A percentile compares a stretch with the other conserved stretches of the same genome.
Conservation (phyloP, 2,329 filamentous ascomycete species). For the Botrytis medusae region DNA sequence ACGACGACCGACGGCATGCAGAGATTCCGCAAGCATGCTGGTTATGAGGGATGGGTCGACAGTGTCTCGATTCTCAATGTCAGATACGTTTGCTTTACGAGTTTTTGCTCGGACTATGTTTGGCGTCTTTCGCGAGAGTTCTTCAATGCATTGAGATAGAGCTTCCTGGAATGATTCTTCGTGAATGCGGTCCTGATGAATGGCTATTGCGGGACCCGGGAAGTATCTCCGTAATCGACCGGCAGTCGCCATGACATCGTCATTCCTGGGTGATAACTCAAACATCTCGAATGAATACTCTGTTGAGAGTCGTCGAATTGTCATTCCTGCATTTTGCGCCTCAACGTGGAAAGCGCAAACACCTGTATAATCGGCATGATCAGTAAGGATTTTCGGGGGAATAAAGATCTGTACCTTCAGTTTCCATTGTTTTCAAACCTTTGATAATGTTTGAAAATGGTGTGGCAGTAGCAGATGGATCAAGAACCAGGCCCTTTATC, state of each 20-base stretch:
- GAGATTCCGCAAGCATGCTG: conserved; percentile 48
- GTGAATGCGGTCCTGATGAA: background rate
- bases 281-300: conserved; percentile 44
- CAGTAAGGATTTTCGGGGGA: background rate
- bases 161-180: conserved; percentile 28
- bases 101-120: conserved; percentile 16
- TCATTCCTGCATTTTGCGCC: conserved; percentile 49
- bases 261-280: conserved; percentile 47
- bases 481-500: background rate
- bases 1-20: conserved; percentile 44
- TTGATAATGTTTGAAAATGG: background rate
- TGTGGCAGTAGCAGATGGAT: background rate
- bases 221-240: conserved; percentile 48
- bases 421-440: background rate
- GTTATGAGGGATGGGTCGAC: conserved; percentile 52
- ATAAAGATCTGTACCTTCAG: background rate
- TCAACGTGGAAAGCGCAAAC: conserved; percentile 44
- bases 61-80: conserved; percentile 51
- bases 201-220: conserved; percentile 41
- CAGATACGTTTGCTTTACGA: conserved; percentile 36
- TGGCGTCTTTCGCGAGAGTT: conserved; percentile 23
- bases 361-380: conserved; percentile 23
- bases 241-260: conserved; percentile 40
- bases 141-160: conserved; percentile 25
- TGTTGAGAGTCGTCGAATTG: conserved; percentile 40